Conservation (phyloP, 2,329 filamentous ascomycete species). For the Fusarium cicatricum region DNA sequence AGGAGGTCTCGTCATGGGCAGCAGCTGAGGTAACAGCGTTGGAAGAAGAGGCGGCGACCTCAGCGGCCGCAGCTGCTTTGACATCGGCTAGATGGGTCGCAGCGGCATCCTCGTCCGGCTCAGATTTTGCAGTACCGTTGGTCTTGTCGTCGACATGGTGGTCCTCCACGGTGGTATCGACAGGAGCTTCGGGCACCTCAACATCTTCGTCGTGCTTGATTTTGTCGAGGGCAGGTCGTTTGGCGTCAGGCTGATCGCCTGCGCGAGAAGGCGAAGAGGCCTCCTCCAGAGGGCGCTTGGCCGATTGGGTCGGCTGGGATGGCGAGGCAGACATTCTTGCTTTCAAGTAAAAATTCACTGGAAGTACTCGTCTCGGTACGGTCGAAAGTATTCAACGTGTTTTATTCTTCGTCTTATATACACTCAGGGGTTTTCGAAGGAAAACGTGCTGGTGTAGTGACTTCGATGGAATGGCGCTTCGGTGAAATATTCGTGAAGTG, state of each 20-base stretch:
- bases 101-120: slow-evolving; percentile 38
- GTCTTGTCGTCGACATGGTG: slow-evolving; percentile 59
- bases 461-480: slow-evolving; percentile 54
- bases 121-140: slow-evolving; percentile 57
- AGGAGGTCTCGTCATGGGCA: slow-evolving; percentile 87
- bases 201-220: slow-evolving; percentile 71
- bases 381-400: slow-evolving; percentile 44
- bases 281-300: slow-evolving; percentile 96
- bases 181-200: slow-evolving; percentile 51
- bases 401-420: slow-evolving; percentile 69
- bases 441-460: slow-evolving; percentile 91
- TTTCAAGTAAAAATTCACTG: slow-evolving; percentile 42
- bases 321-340: slow-evolving; percentile 78
- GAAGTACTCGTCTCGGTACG: slow-evolving; percentile 32
- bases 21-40: slow-evolving; percentile 56
- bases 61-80: slow-evolving; percentile 50
- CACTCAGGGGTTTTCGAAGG: slow-evolving; percentile 84
- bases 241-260: slow-evolving; percentile 94
- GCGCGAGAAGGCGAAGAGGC: slow-evolving; percentile 92
- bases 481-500: slow-evolving; percentile 53
- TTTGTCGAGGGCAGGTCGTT: slow-evolving; percentile 96
- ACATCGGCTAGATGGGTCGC: slow-evolving; percentile 48
- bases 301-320: slow-evolving; percentile 70
- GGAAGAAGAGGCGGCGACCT: slow-evolving; percentile 48
- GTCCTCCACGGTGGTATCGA: slow-evolving; percentile 52